Conservation (phyloP, 2,329 filamentous ascomycete species). For the Scolecobasidium constrictum region DNA sequence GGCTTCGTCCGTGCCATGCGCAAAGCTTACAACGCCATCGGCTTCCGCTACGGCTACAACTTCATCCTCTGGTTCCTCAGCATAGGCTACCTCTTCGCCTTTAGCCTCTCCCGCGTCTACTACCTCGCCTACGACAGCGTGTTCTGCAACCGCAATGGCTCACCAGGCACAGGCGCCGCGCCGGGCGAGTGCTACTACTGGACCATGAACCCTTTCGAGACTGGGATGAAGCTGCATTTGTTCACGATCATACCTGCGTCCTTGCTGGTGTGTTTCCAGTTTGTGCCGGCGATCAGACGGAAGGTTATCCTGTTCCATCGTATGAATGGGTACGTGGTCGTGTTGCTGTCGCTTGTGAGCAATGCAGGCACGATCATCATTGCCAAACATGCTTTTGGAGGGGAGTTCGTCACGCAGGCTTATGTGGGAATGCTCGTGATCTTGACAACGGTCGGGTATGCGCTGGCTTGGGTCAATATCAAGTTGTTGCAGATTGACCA, state of each 20-base stretch:
- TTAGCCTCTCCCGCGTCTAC: neutral
- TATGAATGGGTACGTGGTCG: slow-evolving; percentile 46
- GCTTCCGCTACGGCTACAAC: slow-evolving; percentile 48
- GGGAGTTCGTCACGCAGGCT: slow-evolving; percentile 39
- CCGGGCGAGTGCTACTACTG: slow-evolving; percentile 37
- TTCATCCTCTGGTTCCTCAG: slow-evolving; percentile 34
- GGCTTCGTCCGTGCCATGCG: neutral
- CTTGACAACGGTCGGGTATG: slow-evolving; percentile 32
- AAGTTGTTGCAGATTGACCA: slow-evolving; percentile 51
- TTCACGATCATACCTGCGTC: slow-evolving; percentile 26
- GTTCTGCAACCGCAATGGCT: too few relatives aligned
- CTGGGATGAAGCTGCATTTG: slow-evolving; percentile 34
- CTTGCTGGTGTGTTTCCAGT: slow-evolving; percentile 30
- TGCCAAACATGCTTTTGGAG: slow-evolving; percentile 41
- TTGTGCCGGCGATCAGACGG: slow-evolving; percentile 33
- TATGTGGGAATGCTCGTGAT: slow-evolving; percentile 34
- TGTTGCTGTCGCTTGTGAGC: slow-evolving; percentile 36
- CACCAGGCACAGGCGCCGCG: too few relatives aligned
- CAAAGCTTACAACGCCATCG: slow-evolving; percentile 36
- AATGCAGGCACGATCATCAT: slow-evolving; percentile 45
- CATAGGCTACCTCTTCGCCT: slow-evolving; percentile 24
- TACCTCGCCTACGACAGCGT: neutral
- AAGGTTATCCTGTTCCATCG: slow-evolving; percentile 45
- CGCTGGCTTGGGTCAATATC: slow-evolving; percentile 44
- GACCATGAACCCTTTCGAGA: slow-evolving; percentile 20